These are phyloP conservation scores for Solanum commersonii DNA, from an alignment of 257 asterid species.

Conservation along the genomic window DNA sequence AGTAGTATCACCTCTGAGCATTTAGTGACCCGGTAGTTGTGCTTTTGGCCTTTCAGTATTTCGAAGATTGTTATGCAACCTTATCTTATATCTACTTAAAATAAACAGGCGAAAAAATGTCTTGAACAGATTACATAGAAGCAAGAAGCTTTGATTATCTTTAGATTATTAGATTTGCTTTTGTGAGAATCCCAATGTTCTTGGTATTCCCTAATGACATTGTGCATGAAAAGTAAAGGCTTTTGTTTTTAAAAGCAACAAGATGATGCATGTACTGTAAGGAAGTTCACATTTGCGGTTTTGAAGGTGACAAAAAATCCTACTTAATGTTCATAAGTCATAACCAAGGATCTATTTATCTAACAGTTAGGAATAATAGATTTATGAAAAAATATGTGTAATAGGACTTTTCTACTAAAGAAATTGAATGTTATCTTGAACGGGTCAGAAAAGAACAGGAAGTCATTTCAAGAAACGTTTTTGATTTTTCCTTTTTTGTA, in stretches of 20 bases:
- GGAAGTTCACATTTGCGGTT: neutral
- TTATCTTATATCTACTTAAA: neutral
- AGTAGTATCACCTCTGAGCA: neutral
- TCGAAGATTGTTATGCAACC: neutral
- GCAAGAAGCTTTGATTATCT: neutral
- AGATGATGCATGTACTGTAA: neutral
- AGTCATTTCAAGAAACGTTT: neutral
- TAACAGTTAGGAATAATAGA: neutral
- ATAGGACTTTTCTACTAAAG: neutral
- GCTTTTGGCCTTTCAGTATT: neutral
- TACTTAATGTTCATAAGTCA: neutral
- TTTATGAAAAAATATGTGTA: neutral
- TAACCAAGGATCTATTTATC: neutral
- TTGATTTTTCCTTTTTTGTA: neutral
- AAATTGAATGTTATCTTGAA: neutral
- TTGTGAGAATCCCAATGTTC: neutral
- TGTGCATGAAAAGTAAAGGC: neutral
- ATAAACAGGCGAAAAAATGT: neutral
- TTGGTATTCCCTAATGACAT: neutral
- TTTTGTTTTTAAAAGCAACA: neutral
- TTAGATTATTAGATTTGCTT: neutral
- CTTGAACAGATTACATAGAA: neutral
- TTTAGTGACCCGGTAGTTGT: neutral
- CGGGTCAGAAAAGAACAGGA: neutral
- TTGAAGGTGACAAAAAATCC: neutral